phyloP scores from a whole-genome alignment of 371 early-diverging fungal species.

The Rhizomucor pusillus region DNA sequence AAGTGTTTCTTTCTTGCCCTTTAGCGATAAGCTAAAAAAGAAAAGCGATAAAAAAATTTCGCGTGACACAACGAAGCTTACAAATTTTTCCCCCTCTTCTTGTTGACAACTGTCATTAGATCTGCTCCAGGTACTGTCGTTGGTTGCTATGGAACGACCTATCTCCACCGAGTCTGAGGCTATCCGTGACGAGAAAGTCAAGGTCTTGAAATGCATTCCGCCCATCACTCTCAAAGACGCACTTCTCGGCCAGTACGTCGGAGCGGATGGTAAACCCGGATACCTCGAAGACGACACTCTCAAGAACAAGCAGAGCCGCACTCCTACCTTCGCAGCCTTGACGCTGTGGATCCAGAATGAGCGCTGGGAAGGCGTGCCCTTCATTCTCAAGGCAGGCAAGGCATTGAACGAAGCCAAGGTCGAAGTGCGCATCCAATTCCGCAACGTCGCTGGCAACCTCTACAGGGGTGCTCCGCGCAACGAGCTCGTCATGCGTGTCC shows the following conservation, averaged over 20 bases:
- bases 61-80: neutral
- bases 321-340: conserved; percentile 86
- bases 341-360: conserved; percentile 82
- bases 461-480: conserved; percentile 78
- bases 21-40: conserved; percentile 1
- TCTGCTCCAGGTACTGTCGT: conserved; percentile 86
- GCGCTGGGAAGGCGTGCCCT: conserved; percentile 91
- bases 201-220: conserved; percentile 80
- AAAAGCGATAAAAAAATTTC: neutral
- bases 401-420: conserved; percentile 85
- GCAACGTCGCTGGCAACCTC: conserved; percentile 79
- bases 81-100: neutral
- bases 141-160: conserved; percentile 95
- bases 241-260: conserved; percentile 88
- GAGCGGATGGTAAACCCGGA: conserved; percentile 77
- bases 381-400: conserved; percentile 89
- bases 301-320: conserved; percentile 51
- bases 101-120: conserved; percentile 33
- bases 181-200: conserved; percentile 91
- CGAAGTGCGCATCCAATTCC: conserved; percentile 89
- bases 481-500: conserved; percentile 93
- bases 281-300: conserved; percentile 92
- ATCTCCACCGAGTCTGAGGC: conserved; percentile 83
- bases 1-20: conserved; percentile 33
- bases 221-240: conserved; percentile 76